These are phyloP conservation scores for Pleurotus citrinopileatus DNA, from an alignment of 768 basidiomycete genomes.

Conservation along the genomic window DNA sequence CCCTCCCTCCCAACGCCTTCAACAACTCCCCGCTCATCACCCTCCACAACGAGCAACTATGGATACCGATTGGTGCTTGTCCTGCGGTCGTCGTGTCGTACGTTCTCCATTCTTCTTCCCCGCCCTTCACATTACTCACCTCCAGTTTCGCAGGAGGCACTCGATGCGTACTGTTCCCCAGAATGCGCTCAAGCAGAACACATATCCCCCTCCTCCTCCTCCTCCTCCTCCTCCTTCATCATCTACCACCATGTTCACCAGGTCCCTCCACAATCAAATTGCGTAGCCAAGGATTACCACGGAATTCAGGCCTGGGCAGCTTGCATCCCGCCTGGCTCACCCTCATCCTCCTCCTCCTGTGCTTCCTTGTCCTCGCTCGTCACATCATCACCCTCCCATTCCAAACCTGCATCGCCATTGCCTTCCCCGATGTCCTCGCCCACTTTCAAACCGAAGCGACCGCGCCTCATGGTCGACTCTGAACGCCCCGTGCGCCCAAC, in stretches of 20 bases:
- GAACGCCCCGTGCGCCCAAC: slow-evolving; percentile 45
- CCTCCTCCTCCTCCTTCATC: too few species aligned
- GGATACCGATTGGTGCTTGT: slow-evolving; percentile 73
- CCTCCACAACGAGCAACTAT: too few species aligned
- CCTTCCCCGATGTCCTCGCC: too few species aligned
- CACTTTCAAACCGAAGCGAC: slow-evolving; percentile 11
- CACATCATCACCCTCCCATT: slow-evolving; percentile 13
- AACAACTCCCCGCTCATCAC: too few species aligned
- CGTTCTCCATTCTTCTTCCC: slow-evolving; percentile 22
- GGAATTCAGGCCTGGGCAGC: slow-evolving; percentile 50
- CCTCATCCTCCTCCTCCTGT: slow-evolving; percentile 20
- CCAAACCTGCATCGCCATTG: too few species aligned
- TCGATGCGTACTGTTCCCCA: slow-evolving; percentile 51
- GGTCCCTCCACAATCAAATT: slow-evolving; percentile 20
- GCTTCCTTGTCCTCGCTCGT: slow-evolving; percentile 15
- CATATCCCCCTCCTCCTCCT: too few species aligned
- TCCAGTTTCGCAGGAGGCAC: slow-evolving; percentile 23
- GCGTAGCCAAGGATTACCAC: slow-evolving; percentile 36
- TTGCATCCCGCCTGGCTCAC: slow-evolving; percentile 31
- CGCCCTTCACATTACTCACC: slow-evolving; percentile 18
- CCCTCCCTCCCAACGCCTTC: too few species aligned
- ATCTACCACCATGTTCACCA: too few species aligned
- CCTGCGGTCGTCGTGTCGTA: slow-evolving; percentile 59
- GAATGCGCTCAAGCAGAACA: too few species aligned
- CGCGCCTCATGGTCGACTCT: slow-evolving; percentile 34